Base-by-base conservation (phyloP, 768 basidiomycete species). In the Trametes cingulata region DNA sequence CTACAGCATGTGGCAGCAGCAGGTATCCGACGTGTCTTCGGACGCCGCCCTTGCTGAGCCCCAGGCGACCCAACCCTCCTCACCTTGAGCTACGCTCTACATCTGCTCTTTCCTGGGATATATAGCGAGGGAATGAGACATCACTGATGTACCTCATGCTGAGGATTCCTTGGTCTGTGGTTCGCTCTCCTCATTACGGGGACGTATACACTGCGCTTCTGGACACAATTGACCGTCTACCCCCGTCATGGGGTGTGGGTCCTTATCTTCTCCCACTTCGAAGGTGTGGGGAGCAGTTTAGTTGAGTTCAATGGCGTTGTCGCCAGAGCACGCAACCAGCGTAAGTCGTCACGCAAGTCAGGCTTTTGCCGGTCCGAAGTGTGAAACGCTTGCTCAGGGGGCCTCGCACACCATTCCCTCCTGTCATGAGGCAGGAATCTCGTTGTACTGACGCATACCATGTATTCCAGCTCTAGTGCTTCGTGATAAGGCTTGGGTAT, bases 1-100 rank as follows among this genome's bases (percentile, higher is more conserved):
- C 71, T 75, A 84, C 60, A 82, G 84, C 61, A 91, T 94, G 90
- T 94, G 92, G 92, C 74, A 82, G 48, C 83, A 89, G 69, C 91
- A 94, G 68, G 84, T 83, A 3, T 72, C 74, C 24, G 70, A 71
- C 27, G 37, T 63, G 41, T 42, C 39, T 8, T 42, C 56, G 29
- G 61, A 63, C 27, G 56, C 52, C 4, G 61, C 56, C 2, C 36
- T 63, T 15, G 6, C 56, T 0, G 40, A 58, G 41, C 20, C 52
- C 29, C 6, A 33, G 47, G 8, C 39, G 14, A 47, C 22, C 12
- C 37, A 53, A 20, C 58, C 39, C 14, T n/a, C 39, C 14, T n/a
- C 58, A 37, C 17, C 51, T 35, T 41, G 37, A 39, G 9, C 13
- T 10, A 6, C 20, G 24, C 24, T 27, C 19, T 19, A 10, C 15